Conservation (phyloP, 2,329 filamentous ascomycete genomes). For the Teratosphaeria gauchensis region DNA sequence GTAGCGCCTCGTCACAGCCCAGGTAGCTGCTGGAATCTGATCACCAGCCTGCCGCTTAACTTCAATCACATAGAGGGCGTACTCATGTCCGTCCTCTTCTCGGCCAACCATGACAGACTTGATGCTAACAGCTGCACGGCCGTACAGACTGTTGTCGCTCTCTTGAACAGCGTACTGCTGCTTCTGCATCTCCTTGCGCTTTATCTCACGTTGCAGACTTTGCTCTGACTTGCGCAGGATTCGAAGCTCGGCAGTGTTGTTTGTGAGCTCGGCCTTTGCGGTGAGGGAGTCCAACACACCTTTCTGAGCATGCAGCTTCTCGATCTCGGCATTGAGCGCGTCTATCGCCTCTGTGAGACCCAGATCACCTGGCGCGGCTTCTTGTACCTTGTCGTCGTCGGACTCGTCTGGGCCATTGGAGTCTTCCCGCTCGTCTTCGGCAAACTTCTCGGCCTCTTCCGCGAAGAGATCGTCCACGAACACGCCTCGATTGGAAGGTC, state of each 20-base stretch:
- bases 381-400: conserved; percentile 74
- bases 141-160: conserved; percentile 93
- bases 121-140: conserved; percentile 79
- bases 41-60: conserved; percentile 84
- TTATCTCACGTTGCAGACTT: conserved; percentile 83
- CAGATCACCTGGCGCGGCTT: conserved; percentile 88
- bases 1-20: conserved; percentile 86
- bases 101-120: conserved; percentile 86
- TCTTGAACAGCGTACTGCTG: conserved; percentile 97
- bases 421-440: conserved; percentile 78
- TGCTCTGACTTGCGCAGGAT: conserved; percentile 90
- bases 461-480: conserved; percentile 93
- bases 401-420: conserved; percentile 50
- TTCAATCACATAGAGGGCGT: conserved; percentile 85
- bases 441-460: conserved; percentile 73
- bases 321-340: conserved; percentile 78
- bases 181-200: conserved; percentile 86
- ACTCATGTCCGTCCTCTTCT: conserved; percentile 88
- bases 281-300: conserved; percentile 85
- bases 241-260: conserved; percentile 85
- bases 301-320: conserved; percentile 78
- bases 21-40: conserved; percentile 92
- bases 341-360: conserved; percentile 89
- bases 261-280: conserved; percentile 90
- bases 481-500: conserved; percentile 77